Base-by-base conservation (phyloP, 2,329 filamentous ascomycete genomes). In the Periconia sp. region DNA sequence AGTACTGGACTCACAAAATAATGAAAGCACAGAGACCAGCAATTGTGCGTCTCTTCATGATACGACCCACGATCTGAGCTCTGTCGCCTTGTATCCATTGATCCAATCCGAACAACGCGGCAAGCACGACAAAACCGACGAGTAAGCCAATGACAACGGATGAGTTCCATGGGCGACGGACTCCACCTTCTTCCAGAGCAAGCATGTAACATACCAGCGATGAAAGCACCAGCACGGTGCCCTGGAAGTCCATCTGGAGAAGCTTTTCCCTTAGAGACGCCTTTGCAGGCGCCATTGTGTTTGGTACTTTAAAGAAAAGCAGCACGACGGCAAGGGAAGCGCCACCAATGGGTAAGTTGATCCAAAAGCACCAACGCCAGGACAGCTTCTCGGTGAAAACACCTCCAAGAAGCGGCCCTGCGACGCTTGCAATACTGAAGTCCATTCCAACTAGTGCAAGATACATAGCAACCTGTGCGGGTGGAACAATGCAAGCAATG, bases 281-380 rank as follows among this genome's bases (percentile, higher is more conserved):
- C 20, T 53, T 8, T 2, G 58, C 56, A 13, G 55, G 50, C 49
- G 62, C 50, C 54, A 68, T 59, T 3, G 50, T 43, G 69, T 52
- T 72, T 47, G 66, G 74, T 30, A 58, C 64, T 17, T 68, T 62
- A 57, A 81, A 70, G 56, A 75, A 68, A 55, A 79, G 58, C 19
- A 78, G 55, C 41, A 80, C 73, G 14, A 70, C 62, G 1, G 69
- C 56, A 18, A 67, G 67, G 5, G 74, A 65, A 1, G 77, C 19
- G 11, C 69, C 78, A 30, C 78, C 78, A 43, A 81, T 72, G 0
- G 77, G 77, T 1, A 81, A 66, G 54, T 80, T 80, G 63, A 79
- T 76, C 58, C 75, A 76, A 57, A 76, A 76, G 58, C 69, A 57
- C 47, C 68, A 73, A 40, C 74, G 56, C 75, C 75, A 77, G 17